A percentile compares a stretch with the other conserved stretches of the same genome.
Evolutionary conservation across 2,329 filamentous ascomycete genomes (phyloP).

Genomic region (Cladosporium austrohemisphaericum): DNA sequence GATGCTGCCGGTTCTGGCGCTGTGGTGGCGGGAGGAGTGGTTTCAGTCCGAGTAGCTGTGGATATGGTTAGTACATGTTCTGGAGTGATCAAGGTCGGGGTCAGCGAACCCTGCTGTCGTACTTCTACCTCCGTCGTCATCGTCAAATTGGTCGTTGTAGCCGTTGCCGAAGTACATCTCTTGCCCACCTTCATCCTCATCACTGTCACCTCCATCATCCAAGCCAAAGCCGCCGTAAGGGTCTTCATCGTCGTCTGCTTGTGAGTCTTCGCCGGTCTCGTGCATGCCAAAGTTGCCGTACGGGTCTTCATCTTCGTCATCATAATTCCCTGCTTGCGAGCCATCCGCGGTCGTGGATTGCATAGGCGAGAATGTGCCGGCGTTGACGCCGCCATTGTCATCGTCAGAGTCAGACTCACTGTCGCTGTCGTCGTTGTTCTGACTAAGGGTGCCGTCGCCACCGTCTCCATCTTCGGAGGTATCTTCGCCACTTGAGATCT

Average conservation of each 20-base stretch:
- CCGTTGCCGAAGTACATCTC: neutral
- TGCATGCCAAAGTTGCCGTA: neutral
- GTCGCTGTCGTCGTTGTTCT: conserved; percentile 11
- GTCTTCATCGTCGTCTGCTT: neutral
- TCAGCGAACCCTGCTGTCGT: conserved; percentile 25
- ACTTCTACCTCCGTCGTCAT: conserved; percentile 18
- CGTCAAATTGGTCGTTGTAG: conserved; percentile 10
- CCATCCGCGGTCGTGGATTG: conserved; percentile 11
- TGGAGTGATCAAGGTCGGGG: neutral
- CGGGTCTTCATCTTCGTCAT: neutral
- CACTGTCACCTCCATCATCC: neutral
- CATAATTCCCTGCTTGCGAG: too few species aligned
- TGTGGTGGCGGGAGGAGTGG: neutral
- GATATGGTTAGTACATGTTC: conserved; percentile 13
- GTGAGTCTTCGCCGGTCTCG: neutral
- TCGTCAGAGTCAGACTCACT: conserved; percentile 11
- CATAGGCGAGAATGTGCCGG: conserved; percentile 21
- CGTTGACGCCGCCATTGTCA: conserved; percentile 15
- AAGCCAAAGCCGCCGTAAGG: neutral
- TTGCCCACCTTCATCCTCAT: neutral
- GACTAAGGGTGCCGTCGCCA: neutral
- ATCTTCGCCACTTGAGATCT: conserved; percentile 16
- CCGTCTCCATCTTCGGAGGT: conserved; percentile 17
- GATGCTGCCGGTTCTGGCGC: conserved; percentile 5
- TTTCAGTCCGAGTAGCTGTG: conserved; percentile 20